A percentile compares a stretch with the other conserved stretches of the same genome.
These are phyloP conservation scores for Avena atlantica DNA, from an alignment of 176 grass and related monocot species.

Conservation along the genomic window DNA sequence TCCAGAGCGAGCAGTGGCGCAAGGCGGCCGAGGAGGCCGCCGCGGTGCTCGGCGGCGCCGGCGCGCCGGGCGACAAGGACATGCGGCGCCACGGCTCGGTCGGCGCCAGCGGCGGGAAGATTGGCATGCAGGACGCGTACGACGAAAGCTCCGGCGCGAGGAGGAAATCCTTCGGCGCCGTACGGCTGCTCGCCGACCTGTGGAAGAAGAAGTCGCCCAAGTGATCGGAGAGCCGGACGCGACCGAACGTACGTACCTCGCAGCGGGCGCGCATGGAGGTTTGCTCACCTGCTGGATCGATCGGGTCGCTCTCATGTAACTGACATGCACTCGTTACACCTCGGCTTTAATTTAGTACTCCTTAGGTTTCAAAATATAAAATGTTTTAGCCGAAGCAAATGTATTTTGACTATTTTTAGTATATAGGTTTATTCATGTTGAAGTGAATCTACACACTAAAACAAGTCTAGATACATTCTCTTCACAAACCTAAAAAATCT, in stretches of 20 bases:
- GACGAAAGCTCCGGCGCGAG: slow-evolving; percentile 39
- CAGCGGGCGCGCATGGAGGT: not conserved
- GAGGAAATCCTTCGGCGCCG: slow-evolving; percentile 49
- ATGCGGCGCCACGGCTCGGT: slow-evolving; percentile 11
- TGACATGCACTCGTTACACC: not conserved
- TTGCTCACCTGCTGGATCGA: not conserved
- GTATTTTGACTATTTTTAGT: too few species aligned
- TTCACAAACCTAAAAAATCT: too few species aligned
- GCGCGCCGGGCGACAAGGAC: not conserved
- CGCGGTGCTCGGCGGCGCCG: slow-evolving; percentile 48
- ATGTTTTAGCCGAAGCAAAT: too few species aligned
- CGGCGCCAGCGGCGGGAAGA: not conserved
- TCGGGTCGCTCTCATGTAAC: not conserved
- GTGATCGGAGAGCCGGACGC: not conserved
- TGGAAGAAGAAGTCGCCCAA: slow-evolving; percentile 91
- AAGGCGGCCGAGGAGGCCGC: slow-evolving; percentile 88
- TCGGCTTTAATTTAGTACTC: too few species aligned
- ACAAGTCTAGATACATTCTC: too few species aligned
- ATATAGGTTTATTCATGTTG: too few species aligned
- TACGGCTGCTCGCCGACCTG: slow-evolving; percentile 67
- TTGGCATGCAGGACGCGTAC: slow-evolving; percentile 17
- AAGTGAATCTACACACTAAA: too few species aligned
- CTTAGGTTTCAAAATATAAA: too few species aligned
- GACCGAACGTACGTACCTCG: not conserved
- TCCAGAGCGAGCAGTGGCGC: slow-evolving; percentile 89